Evolutionary conservation across 768 basidiomycete genomes (phyloP).

Genomic region (Leccinum truebloodii): DNA sequence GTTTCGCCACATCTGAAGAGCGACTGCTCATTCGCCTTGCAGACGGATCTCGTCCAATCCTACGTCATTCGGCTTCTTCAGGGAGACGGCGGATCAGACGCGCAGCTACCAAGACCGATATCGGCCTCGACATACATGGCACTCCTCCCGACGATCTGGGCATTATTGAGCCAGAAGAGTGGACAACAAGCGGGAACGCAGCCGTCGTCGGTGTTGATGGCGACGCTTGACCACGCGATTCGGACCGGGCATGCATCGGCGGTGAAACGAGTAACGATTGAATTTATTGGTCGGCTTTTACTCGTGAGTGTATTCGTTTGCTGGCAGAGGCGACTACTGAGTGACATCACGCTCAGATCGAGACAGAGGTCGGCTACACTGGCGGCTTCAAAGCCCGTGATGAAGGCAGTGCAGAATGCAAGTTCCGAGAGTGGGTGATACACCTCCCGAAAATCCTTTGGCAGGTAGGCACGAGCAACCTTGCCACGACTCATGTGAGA

Average conservation of each 20-base stretch:
- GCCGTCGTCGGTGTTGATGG: constrained; percentile 41
- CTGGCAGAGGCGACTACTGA: constrained; percentile 4
- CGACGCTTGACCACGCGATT: constrained; percentile 66
- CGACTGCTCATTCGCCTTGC: constrained; percentile 33
- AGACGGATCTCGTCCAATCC: constrained; percentile 53
- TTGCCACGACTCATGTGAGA: constrained; percentile 60
- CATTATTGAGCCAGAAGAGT: constrained; percentile 56
- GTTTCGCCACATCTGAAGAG: constrained; percentile 21
- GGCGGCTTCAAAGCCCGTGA: constrained; percentile 46
- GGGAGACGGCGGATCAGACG: constrained; percentile 45
- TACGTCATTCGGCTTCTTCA: constrained; percentile 62
- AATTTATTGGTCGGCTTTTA: constrained; percentile 71
- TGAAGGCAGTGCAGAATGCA: constrained; percentile 25
- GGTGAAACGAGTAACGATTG: constrained; percentile 66
- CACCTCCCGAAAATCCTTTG: constrained; percentile 82
- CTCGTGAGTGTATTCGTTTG: constrained; percentile 48
- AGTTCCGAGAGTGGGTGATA: constrained; percentile 64
- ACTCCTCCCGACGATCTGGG: constrained; percentile 80
- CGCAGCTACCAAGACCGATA: constrained; percentile 52
- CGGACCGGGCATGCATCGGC: constrained; percentile 58
- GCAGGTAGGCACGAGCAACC: constrained; percentile 71
- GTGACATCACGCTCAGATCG: constrained; percentile 46
- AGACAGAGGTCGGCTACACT: constrained; percentile 51
- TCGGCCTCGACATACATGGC: constrained; percentile 58
- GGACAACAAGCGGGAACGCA: constrained; percentile 21